Conservation (phyloP, 2,329 filamentous ascomycete genomes). For the Clonostachys solani region DNA sequence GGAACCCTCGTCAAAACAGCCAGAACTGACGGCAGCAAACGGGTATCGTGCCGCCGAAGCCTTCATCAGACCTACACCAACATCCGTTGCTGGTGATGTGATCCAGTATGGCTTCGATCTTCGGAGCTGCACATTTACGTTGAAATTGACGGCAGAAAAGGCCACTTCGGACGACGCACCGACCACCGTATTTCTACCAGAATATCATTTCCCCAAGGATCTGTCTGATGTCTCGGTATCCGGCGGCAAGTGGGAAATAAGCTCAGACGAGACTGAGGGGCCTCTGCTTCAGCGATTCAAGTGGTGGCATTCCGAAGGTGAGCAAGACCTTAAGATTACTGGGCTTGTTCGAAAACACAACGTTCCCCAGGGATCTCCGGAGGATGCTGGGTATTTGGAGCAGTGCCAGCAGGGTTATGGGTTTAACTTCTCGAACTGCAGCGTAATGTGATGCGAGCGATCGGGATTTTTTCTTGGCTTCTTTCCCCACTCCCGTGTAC, state of each 20-base stretch:
- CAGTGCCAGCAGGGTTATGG: slow-evolving; percentile 50
- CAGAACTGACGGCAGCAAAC: slow-evolving; percentile 56
- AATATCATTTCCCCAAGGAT: slow-evolving; percentile 84
- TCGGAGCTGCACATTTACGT: slow-evolving; percentile 68
- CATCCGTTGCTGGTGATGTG: slow-evolving; percentile 69
- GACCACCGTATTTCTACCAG: slow-evolving; percentile 81
- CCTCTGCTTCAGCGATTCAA: slow-evolving; percentile 70
- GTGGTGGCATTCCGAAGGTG: slow-evolving; percentile 91
- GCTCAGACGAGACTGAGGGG: slow-evolving; percentile 64
- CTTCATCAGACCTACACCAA: slow-evolving; percentile 81
- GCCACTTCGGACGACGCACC: slow-evolving; percentile 59
- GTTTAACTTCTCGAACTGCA: slow-evolving; percentile 38
- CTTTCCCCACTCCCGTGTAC: no score
- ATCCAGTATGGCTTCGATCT: slow-evolving; percentile 77
- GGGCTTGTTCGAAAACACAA: slow-evolving; percentile 67
- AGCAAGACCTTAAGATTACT: slow-evolving; percentile 73
- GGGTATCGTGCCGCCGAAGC: slow-evolving; percentile 91
- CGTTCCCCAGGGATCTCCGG: slow-evolving; percentile 51
- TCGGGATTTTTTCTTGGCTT: background rate
- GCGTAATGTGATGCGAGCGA: slow-evolving; percentile 39
- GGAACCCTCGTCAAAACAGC: slow-evolving; percentile 42
- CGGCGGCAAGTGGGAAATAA: slow-evolving; percentile 87
- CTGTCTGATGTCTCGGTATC: slow-evolving; percentile 69
- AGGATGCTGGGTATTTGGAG: slow-evolving; percentile 77
- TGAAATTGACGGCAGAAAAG: slow-evolving; percentile 61